A percentile compares a stretch with the other conserved stretches of the same genome.
These are phyloP conservation scores for Boletus calvinii DNA, from an alignment of 1,284 basidiomycete species.

Conservation along the genomic window DNA sequence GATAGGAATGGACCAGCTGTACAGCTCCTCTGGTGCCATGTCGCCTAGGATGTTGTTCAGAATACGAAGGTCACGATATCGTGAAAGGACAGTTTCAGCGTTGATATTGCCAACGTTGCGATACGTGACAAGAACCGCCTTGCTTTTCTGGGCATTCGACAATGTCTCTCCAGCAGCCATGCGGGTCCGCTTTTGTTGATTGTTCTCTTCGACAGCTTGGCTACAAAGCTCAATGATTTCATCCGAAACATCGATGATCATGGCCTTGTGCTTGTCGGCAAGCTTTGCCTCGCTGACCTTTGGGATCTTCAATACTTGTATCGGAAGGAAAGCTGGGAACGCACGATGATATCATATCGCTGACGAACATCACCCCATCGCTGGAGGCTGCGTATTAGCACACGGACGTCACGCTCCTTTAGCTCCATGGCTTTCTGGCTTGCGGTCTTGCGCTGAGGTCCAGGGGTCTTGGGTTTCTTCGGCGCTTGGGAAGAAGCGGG, in stretches of 20 bases:
- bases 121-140: conserved; percentile 92
- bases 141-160: conserved; percentile 87
- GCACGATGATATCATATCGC: conserved; percentile 91
- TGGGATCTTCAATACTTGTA: conserved; percentile 12
- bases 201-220: conserved; percentile 82
- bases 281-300: conserved; percentile 92
- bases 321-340: conserved; percentile 28
- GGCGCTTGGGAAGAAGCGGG: conserved; percentile 54
- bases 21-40: conserved; percentile 59
- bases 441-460: conserved; percentile 77
- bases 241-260: conserved; percentile 90
- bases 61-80: conserved; percentile 88
- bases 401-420: conserved; percentile 95
- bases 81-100: conserved; percentile 92
- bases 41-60: conserved; percentile 81
- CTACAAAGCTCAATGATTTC: conserved; percentile 89
- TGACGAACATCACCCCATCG: conserved; percentile 97
- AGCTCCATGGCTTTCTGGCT: conserved; percentile 94
- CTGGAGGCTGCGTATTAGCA: conserved; percentile 92
- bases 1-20: conserved; percentile 85
- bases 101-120: conserved; percentile 93
- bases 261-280: conserved; percentile 90
- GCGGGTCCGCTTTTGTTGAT: conserved; percentile 74
- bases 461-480: conserved; percentile 71
- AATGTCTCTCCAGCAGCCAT: conserved; percentile 82